Base-by-base conservation (phyloP, 192 early-diverging fungal species). In the Rhizoclosmatium sp. region DNA sequence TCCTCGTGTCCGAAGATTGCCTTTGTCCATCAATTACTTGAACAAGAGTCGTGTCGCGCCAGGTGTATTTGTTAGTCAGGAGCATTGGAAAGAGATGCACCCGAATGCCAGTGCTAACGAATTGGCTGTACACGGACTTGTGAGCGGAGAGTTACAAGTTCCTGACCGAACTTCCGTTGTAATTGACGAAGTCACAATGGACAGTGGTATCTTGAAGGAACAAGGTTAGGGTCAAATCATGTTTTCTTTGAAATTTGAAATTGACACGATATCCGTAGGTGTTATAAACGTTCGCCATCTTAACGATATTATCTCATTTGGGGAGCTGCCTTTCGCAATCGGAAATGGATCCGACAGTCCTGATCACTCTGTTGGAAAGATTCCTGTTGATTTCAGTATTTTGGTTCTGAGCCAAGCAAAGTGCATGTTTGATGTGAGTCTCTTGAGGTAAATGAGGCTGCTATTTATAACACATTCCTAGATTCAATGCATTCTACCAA, bases 351-450 rank as follows among this genome's bases (percentile, higher is more conserved):
- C 42, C 10, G 78, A 75, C 60, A 68, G 51, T 54, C 66, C 71
- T 46, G 75, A 75, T 58, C 66, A 79, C 54, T 74, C 79, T 48
- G 44, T 45, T n/a, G 54, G 74, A 12, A 49, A 82, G 23, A 39
- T 84, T 39, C 67, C 70, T 62, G 61, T 82, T 47, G 75, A 71
- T 49, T 40, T 70, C 3, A 54, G 71, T 46, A 23, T 75, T 12
- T 42, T 75, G 45, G 65, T 75, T 67, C 41, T 75, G 14, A 81
- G 79, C 51, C 72, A 80, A 71, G 79, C 80, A 48, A 80, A 76
- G 60, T 83, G 79, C 59, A 71, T 83, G 78, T 83, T 83, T 59
- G 74, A 65, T 65, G 79, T 83, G 56, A 76, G 54, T 5, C n/a
- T 67, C 60, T 1, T 61, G n/a, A 9, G 14, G 23, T 7, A 21